Base-by-base conservation (phyloP, 1,284 basidiomycete genomes). In the Waitea zeae region DNA sequence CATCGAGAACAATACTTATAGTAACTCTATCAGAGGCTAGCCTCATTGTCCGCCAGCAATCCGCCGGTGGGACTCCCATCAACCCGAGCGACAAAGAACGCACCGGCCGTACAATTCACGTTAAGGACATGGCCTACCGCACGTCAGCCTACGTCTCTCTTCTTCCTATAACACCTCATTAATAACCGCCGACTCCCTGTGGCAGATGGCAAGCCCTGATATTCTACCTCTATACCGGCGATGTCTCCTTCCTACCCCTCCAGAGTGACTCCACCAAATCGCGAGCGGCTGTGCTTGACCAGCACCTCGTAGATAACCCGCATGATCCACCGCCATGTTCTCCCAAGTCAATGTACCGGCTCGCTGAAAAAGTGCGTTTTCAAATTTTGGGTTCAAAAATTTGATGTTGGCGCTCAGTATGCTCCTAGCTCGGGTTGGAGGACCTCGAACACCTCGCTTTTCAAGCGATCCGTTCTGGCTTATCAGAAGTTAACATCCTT, bases 271-370 rank as follows among this genome's bases (percentile, higher is more conserved):
- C 31, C 9, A 17, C 12, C 14, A 12, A 19, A 20, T 17, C 19
- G 13, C 11, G 7, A 17, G 5, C 34, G 29, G 34, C 20, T 5
- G 5, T 15, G 6, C 3, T 17, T 3, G 24, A 35, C 13, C 14
- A 27, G 17, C 27, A 33, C 18, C 9, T 5, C 14, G 6, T 7
- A 19, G 24, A 15, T 13, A 4, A 24, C 26, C 34, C 19, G 13
- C 24, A 13, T 17, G 13, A 30, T 18, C n/a, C 32, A 12, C 32
- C 14, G 6, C n/a, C 32, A 20, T 35, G 34, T 26, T 35, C 34
- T 14, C 34, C 34, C 7, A 35, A 35, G 19, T 35, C 34, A 5
- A 35, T 35, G 34, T 35, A 35, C 24, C 34, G 34, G 4, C 26
- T 35, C 12, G 22, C 34, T 26, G 22, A 26, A n/a, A 26, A 26